phyloP scores from a whole-genome alignment of 768 basidiomycete genomes.

The Amyloporia xantha region DNA sequence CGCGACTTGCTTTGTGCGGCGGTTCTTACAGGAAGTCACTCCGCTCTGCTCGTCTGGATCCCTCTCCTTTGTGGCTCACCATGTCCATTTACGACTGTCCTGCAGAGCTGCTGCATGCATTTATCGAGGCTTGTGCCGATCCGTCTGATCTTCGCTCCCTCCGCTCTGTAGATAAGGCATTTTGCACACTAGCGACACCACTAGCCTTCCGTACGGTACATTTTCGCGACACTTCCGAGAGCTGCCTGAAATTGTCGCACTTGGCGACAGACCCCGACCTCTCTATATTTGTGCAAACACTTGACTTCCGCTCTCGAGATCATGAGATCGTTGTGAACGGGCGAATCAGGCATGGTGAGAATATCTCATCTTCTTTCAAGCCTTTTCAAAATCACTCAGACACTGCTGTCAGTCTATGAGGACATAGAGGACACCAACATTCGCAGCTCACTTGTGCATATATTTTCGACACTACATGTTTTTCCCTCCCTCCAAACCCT shows the following conservation, averaged over 20 bases:
- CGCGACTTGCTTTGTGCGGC: too few species aligned
- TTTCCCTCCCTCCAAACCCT: neutral
- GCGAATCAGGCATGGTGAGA: neutral
- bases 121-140: constrained; percentile 6
- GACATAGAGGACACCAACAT: too few species aligned
- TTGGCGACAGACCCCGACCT: constrained; percentile 3
- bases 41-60: too few species aligned
- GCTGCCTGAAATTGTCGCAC: neutral
- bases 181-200: constrained; percentile 10
- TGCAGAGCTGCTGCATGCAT: constrained; percentile 9
- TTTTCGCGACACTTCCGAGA: constrained; percentile 6
- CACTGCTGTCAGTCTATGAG: too few species aligned
- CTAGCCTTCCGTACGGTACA: constrained; percentile 8
- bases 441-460: too few species aligned
- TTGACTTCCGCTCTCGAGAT: constrained; percentile 7
- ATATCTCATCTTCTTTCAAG: neutral
- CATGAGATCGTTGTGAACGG: neutral
- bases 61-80: too few species aligned
- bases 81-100: constrained; percentile 10
- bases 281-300: constrained; percentile 5
- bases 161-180: constrained; percentile 9
- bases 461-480: too few species aligned
- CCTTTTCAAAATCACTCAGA: neutral
- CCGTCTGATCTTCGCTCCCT: too few species aligned
- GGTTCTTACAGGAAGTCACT: too few species aligned